Base-by-base conservation (phyloP, 1,139 yeast genomes). In the Citeromyces siamensis region DNA sequence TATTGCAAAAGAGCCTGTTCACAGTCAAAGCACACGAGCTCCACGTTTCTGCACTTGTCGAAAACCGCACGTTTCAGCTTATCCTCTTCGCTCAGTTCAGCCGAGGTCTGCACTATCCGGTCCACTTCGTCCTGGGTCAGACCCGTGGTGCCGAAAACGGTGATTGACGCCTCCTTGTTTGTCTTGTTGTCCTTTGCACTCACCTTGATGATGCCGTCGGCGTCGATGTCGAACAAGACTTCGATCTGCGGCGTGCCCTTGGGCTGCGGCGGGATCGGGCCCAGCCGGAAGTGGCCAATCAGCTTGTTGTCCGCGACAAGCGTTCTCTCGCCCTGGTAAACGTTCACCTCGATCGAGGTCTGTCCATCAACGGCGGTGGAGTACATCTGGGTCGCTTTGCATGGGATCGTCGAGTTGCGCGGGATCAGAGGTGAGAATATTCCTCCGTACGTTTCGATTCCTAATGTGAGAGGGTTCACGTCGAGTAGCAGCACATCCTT, bases 351-450 rank as follows among this genome's bases (percentile, higher is more conserved):
- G 33, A 81, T 88, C 2, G 85, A 79, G 14, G 82, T 80, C 56
- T 81, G 93, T 6, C 83, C 83, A 58, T 81, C 93, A n/a, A 80
- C 84, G 10, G 88, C 90, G 1, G 93, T 81, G 22, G 88, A 78
- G 51, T 79, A 81, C 38, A 75, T 62, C 52, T 78, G 86, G 32
- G 79, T 74, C 47, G 72, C 72, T 49, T 73, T 78, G 37, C 79
- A 74, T 3, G 93, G 93, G 13, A 81, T 75, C 1, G 85, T 76
- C 10, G 86, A 73, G 51, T 81, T 81, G 51, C 93, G 63, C 13
- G 85, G 77, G 37, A 81, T 77, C 49, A 81, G 64, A 4, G 88
- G 85, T 19, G 86, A 75, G 53, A 78, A 81, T 18, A 81, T 68
- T 13, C 93, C 93, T 12, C 93, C 90, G 51, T 76, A 78, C 3